Conservation (phyloP, 1,139 yeast species). For the Kurtzmaniella quercitrusa region DNA sequence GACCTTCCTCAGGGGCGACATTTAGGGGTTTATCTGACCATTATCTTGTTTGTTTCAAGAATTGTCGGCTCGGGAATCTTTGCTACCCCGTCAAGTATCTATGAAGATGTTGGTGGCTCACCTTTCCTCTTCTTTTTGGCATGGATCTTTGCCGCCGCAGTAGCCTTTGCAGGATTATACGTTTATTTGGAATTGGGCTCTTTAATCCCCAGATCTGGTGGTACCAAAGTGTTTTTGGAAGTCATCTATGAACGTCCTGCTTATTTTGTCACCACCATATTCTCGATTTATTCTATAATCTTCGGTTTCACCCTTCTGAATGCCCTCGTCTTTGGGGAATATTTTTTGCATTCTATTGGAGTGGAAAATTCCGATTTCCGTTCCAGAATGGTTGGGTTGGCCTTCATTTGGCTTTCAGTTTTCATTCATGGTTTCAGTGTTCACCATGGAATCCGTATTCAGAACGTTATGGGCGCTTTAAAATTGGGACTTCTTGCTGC, state of each 20-base stretch:
- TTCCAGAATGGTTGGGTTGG: constrained; percentile 41
- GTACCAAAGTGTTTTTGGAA: constrained; percentile 67
- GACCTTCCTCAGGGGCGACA: constrained; percentile 77
- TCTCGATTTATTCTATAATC: constrained; percentile 51
- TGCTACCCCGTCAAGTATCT: constrained; percentile 66
- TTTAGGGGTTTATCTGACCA: constrained; percentile 62
- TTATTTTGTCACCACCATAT: constrained; percentile 56
- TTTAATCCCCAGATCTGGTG: constrained; percentile 69
- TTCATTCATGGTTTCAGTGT: constrained; percentile 52
- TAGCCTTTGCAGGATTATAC: constrained; percentile 63
- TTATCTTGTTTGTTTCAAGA: constrained; percentile 58
- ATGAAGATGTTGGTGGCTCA: constrained; percentile 64
- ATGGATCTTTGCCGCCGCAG: constrained; percentile 58
- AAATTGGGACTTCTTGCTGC: constrained; percentile 46
- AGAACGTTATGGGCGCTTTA: constrained; percentile 53
- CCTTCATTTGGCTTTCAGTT: constrained; percentile 39
- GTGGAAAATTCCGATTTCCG: constrained; percentile 32
- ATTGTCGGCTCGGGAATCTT: constrained; percentile 78
- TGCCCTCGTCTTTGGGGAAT: constrained; percentile 69
- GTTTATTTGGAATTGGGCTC: constrained; percentile 68
- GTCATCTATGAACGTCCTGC: constrained; percentile 58
- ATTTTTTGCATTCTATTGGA: constrained; percentile 49
- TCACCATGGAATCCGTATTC: constrained; percentile 49
- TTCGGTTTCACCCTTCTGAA: constrained; percentile 66
- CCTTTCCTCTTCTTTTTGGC: constrained; percentile 53